Conservation (phyloP, 2,329 filamentous ascomycete genomes). For the Ophiostoma ips region DNA sequence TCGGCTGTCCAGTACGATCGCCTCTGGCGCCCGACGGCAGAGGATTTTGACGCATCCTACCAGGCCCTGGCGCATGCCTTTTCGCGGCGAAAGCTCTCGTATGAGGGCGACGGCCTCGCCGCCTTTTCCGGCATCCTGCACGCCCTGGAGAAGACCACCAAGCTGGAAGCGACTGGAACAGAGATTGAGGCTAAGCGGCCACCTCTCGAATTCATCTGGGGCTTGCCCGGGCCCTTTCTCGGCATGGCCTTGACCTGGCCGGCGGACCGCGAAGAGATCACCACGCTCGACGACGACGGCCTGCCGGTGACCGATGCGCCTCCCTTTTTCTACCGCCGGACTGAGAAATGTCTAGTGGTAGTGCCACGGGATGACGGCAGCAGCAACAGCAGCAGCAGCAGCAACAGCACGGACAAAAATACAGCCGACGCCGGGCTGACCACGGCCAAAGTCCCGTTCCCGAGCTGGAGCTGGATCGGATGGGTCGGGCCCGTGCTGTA, state of each 20-base stretch:
- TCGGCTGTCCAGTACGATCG: background rate
- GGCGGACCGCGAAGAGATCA: background rate
- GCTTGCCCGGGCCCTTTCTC: background rate
- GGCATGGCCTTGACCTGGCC: conserved; percentile 1
- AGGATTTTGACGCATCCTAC: background rate
- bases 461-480: conserved; percentile 3
- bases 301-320: background rate
- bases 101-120: background rate
- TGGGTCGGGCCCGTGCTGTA: background rate
- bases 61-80: background rate
- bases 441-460: background rate
- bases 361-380: background rate
- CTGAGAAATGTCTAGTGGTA: background rate
- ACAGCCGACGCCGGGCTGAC: background rate
- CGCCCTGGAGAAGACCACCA: background rate
- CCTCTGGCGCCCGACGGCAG: background rate
- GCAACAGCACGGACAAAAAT: background rate
- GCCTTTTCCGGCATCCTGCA: background rate
- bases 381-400: background rate
- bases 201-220: background rate
- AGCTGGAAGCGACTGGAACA: background rate
- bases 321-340: background rate
- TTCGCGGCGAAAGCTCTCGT: background rate
- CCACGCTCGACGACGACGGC: background rate
- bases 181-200: background rate